phyloP scores from a whole-genome alignment of 352 stramenopile species.

The Labyrinthula sp. region DNA sequence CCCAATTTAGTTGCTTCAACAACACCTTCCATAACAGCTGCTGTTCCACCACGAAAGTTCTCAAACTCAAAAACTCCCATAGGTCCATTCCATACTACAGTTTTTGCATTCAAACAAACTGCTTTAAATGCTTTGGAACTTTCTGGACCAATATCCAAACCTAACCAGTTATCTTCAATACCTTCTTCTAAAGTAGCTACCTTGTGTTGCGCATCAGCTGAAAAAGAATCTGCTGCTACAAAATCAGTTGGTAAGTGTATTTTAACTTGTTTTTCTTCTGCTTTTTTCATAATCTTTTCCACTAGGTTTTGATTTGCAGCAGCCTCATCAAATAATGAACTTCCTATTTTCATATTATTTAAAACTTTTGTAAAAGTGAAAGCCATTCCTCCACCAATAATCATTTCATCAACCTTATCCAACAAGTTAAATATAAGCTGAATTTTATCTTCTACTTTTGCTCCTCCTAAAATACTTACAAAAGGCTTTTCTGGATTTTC shows the following conservation, averaged over 20 bases:
- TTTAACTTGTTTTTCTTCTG: slow-evolving; percentile 85
- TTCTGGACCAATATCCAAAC: slow-evolving; percentile 89
- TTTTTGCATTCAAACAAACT: slow-evolving; percentile 62
- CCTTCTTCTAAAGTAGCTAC: slow-evolving; percentile 57
- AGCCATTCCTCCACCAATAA: slow-evolving; percentile 94
- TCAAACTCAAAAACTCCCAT: slow-evolving; percentile 99
- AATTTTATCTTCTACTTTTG: slow-evolving; percentile 99
- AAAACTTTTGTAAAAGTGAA: slow-evolving; percentile 99
- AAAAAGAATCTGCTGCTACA: slow-evolving; percentile 91
- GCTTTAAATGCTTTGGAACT: slow-evolving; percentile 53
- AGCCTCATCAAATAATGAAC: slow-evolving; percentile 58
- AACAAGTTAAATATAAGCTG: slow-evolving; percentile 96
- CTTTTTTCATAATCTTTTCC: slow-evolving; percentile 78
- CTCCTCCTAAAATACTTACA: slow-evolving; percentile 90
- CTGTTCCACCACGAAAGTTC: slow-evolving; percentile 56
- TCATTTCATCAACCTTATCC: slow-evolving; percentile 93
- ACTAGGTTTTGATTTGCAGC: slow-evolving; percentile 55
- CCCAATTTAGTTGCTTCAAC: slow-evolving; percentile 72
- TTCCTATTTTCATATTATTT: slow-evolving; percentile 74
- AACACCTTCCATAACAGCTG: slow-evolving; percentile 43
- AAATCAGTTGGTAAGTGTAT: slow-evolving; percentile 90
- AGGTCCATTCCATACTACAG: slow-evolving; percentile 97
- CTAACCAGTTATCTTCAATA: slow-evolving; percentile 88
- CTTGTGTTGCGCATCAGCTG: slow-evolving; percentile 62
- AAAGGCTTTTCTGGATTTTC: slow-evolving; percentile 82